These are phyloP conservation scores for Mycena vitilis DNA, from an alignment of 768 basidiomycete species.

Conservation along the genomic window DNA sequence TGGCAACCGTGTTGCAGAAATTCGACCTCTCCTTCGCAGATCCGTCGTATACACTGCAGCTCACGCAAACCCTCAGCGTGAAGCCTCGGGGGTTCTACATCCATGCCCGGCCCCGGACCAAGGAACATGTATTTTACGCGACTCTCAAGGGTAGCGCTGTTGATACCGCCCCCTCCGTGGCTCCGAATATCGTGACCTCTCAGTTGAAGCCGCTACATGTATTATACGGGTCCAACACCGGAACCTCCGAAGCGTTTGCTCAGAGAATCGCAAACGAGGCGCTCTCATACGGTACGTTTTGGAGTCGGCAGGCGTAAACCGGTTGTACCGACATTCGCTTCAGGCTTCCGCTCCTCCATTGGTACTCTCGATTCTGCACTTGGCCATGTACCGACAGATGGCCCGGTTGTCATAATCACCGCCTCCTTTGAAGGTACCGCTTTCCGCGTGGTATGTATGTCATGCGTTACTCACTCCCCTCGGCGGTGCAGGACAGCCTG, in stretches of 20 bases:
- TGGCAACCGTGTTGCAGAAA: slow-evolving; percentile 55
- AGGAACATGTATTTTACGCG: slow-evolving; percentile 31
- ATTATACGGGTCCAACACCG: slow-evolving; percentile 54
- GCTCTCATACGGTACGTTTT: not conserved
- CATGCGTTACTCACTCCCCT: not conserved
- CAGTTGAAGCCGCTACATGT: slow-evolving; percentile 43
- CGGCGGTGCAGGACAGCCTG: slow-evolving; percentile 49
- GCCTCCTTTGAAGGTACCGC: slow-evolving; percentile 61
- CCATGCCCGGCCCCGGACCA: slow-evolving; percentile 50
- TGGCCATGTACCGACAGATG: slow-evolving; percentile 52
- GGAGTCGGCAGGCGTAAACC: too few relatives aligned
- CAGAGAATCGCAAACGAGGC: slow-evolving; percentile 24
- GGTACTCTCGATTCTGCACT: slow-evolving; percentile 54
- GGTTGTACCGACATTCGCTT: not conserved
- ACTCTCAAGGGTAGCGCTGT: not conserved
- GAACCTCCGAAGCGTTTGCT: slow-evolving; percentile 56
- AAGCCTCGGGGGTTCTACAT: slow-evolving; percentile 58
- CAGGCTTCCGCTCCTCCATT: slow-evolving; percentile 53
- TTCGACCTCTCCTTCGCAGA: slow-evolving; percentile 58
- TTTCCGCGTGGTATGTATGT: too few relatives aligned
- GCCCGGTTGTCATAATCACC: slow-evolving; percentile 57
- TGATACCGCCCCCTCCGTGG: not conserved
- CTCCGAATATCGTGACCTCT: not conserved
- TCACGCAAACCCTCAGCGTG: slow-evolving; percentile 58
- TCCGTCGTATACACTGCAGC: slow-evolving; percentile 55